A percentile compares a stretch with the other conserved stretches of the same genome.
Conservation (phyloP, 1,284 basidiomycete species). For the Trichosporon asahii region DNA sequence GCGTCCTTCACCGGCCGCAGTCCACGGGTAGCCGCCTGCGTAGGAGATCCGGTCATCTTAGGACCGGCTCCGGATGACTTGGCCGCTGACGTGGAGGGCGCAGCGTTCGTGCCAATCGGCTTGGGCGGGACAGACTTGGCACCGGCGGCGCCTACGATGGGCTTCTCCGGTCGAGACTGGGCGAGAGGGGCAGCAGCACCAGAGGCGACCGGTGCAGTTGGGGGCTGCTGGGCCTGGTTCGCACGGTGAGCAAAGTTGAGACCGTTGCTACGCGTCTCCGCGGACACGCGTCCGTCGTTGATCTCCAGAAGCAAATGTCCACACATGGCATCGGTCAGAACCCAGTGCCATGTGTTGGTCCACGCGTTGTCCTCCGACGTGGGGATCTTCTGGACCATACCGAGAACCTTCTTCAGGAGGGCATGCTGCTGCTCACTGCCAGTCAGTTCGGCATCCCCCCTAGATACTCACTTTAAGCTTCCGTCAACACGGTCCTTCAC, state of each 20-base stretch:
- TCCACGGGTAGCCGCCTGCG: neutral
- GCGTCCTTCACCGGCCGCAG: neutral
- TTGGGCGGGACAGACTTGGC: conserved; percentile 18
- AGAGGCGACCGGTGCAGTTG: conserved; percentile 47
- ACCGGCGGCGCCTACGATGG: conserved; percentile 15
- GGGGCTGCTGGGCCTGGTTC: conserved; percentile 37
- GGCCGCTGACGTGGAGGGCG: conserved; percentile 1
- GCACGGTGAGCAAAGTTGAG: conserved; percentile 78
- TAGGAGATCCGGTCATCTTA: neutral
- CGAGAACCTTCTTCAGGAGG: conserved; percentile 83
- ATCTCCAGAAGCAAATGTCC: conserved; percentile 84
- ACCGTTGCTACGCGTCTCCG: conserved; percentile 88
- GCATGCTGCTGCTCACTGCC: conserved; percentile 73
- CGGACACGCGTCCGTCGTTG: conserved; percentile 84
- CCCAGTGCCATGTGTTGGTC: conserved; percentile 99
- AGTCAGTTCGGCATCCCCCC: conserved; percentile 3
- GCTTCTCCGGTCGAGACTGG: conserved; percentile 37
- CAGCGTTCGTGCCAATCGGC: conserved; percentile 6
- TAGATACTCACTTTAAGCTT: conserved; percentile 66
- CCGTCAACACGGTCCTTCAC: conserved; percentile 88
- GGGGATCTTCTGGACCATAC: conserved; percentile 62
- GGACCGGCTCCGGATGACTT: neutral
- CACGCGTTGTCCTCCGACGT: conserved; percentile 64
- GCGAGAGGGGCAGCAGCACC: conserved; percentile 49
- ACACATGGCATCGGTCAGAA: conserved; percentile 81